Evolutionary conservation across 768 basidiomycete species (phyloP).

Genomic region (Coprinopsis cinerea): DNA sequence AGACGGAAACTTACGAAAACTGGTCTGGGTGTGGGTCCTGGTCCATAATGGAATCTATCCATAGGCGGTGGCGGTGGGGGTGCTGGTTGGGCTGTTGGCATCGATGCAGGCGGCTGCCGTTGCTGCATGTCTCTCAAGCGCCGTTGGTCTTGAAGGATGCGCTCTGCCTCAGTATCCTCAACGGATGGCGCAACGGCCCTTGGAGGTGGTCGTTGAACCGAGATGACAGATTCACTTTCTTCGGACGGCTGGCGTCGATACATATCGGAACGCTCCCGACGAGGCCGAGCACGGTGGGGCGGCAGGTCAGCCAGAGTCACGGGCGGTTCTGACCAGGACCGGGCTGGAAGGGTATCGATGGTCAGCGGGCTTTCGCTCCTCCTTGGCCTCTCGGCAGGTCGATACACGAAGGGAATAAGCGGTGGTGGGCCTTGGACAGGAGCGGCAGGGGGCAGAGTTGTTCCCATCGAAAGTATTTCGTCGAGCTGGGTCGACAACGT

Average conservation of each 20-base stretch:
- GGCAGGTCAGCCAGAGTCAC: background rate
- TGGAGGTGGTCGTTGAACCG: background rate
- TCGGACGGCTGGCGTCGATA: too few relatives aligned
- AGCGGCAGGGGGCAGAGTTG: constrained; percentile 4
- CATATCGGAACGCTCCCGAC: too few relatives aligned
- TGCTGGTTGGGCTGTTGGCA: background rate
- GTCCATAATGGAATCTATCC: constrained; percentile 11
- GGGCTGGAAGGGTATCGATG: constrained; percentile 11
- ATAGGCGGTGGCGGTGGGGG: background rate
- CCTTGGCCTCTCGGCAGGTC: constrained; percentile 7
- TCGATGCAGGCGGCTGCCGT: background rate
- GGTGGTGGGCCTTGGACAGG: constrained; percentile 12
- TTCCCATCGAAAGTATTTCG: constrained; percentile 41
- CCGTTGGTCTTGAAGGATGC: background rate
- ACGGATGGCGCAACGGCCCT: too few relatives aligned
- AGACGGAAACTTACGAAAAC: constrained; percentile 22
- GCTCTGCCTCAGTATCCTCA: background rate
- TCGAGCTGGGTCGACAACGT: constrained; percentile 52
- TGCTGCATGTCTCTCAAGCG: background rate
- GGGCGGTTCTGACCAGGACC: constrained; percentile 10
- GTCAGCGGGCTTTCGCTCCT: constrained; percentile 14
- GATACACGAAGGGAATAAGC: constrained; percentile 14
- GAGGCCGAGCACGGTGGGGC: background rate
- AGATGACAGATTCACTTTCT: too few relatives aligned
- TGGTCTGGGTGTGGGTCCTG: constrained; percentile 20